Percentiles rank a stretch among this genome's conserved stretches.
phyloP scores from a whole-genome alignment of 257 asterid genomes.

The Plantago elongata region DNA sequence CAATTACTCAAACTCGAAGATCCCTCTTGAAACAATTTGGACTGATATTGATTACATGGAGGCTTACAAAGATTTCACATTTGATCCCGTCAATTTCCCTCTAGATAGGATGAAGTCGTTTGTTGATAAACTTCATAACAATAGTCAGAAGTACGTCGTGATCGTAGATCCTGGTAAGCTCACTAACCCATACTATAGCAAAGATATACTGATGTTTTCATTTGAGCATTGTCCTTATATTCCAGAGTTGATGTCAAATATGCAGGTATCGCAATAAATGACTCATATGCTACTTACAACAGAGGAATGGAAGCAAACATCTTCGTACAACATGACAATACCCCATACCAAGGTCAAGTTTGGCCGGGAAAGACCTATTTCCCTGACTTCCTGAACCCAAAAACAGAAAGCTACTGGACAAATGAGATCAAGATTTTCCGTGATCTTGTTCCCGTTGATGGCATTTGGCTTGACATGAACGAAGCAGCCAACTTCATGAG shows the following conservation, averaged over 20 bases:
- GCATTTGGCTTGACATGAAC: conserved; percentile 97
- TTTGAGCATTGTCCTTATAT: neutral
- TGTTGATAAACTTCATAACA: conserved; percentile 52
- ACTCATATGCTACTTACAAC: conserved; percentile 54
- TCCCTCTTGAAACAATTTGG: conserved; percentile 94
- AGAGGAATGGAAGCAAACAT: conserved; percentile 72
- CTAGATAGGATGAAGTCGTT: conserved; percentile 44
- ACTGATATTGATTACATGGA: conserved; percentile 96
- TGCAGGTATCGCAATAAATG: conserved; percentile 62
- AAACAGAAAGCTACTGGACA: conserved; percentile 45
- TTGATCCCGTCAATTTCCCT: conserved; percentile 77
- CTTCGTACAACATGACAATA: conserved; percentile 61
- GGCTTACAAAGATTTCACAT: conserved; percentile 78
- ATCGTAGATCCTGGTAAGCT: conserved; percentile 86
- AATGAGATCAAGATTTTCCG: conserved; percentile 60
- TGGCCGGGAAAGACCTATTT: conserved; percentile 84
- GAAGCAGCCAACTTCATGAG: conserved; percentile 75
- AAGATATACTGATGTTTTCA: neutral
- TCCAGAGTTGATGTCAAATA: neutral
- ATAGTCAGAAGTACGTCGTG: conserved; percentile 64
- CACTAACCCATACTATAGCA: neutral
- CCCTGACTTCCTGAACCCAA: conserved; percentile 77
- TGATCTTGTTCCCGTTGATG: conserved; percentile 54
- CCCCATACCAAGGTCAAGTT: conserved; percentile 66
- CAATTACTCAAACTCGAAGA: conserved; percentile 56